Evolutionary conservation across 768 basidiomycete species (phyloP), one percentile per base, ranked within the genome.

Genomic region (Phlegmacium glaucopus): DNA sequence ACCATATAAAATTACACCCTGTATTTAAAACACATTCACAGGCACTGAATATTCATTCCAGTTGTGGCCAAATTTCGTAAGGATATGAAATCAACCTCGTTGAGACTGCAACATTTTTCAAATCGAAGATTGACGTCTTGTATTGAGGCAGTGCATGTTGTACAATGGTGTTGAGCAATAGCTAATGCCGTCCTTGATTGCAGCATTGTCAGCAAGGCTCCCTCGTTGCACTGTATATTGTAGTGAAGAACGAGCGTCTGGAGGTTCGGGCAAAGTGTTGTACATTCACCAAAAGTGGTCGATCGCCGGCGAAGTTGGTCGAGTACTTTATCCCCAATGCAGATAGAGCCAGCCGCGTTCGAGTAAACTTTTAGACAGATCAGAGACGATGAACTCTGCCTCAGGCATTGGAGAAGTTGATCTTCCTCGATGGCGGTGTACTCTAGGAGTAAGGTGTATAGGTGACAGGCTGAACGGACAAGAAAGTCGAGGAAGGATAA

Each of bases 401-500:
- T 30, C 27, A 62, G 56, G 36, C 49, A 54, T 22, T 54, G 54
- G 12, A 53, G 48, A 9, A 62, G 52, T 36, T 57, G 51, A 13
- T 44, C 48, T 30, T 59, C 55, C 2, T 45, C 48, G 7, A 64
- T 58, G 18, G 51, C 55, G 2, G 54, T 54, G 35, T 44, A 57
- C 44, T 62, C 59, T 17, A 63, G 50, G 30, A 52, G 40, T 12
- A 63, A 49, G 9, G 48, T 39, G 22, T 52, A 34, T 4, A 63
- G 48, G 10, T 22, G 34, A 27, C 50, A 54, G 7, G 40, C 35
- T 6, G 61, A 61, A 11, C 50, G 51, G 9, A 40, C 36, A 4
- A 63, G 41, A 30, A 63, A 46, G 12, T 47, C 39, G 16, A 47
- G 39, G 37, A 56, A 51, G 27, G 48, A 45, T 28, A 18, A 12